Base-by-base conservation (phyloP, 2,329 filamentous ascomycete species). In the Fonsecaea pugnacius region DNA sequence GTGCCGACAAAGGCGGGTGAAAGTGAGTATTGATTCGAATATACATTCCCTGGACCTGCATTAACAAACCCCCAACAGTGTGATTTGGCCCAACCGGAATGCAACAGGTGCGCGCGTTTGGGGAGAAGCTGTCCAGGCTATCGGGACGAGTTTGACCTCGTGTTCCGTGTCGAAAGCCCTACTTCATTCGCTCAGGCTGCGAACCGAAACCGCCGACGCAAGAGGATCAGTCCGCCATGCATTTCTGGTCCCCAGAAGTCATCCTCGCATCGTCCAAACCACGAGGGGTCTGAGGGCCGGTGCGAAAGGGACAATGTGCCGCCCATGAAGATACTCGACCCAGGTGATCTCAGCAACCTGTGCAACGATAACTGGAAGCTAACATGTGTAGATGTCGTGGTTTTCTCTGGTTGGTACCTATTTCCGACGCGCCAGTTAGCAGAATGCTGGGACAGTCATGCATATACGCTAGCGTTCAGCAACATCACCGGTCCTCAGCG, bases 111-210 rank as follows among this genome's bases (percentile, higher is more conserved):
- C 56, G 65, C 66, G 54, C 72, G 70, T 12, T 48, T 68, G 7
- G 67, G 66, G 8, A 70, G 72, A 54, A 55, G 48, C 48, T 75
- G 73, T 55, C 65, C 68, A 10, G 74, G 73, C 0, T 75, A 75
- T 62, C 73, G 74, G 24, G 72, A 74, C 65, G 70, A 73, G 68
- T 74, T 72, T 70, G 72, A 74, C 12, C 66, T 75, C 0, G 55
- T 75, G 27, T 75, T 75, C 58, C 72, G 70, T 21, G 70, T 75
- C 53, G 71, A 74, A 40, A 73, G 59, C 53, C 43, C 48, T 14
- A 24, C 53, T 18, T 64, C 65, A 12, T 62, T 69, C 40, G 60
- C 43, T 7, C 48, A 60, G 3, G 21, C 52, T 14, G 55, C 30
- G 8, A 67, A 30, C 27, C 62, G 62, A 57, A 62, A 64, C 32